Evolutionary conservation across 2,329 filamentous ascomycete genomes (phyloP).

Genomic region (Fusarium sp.): DNA sequence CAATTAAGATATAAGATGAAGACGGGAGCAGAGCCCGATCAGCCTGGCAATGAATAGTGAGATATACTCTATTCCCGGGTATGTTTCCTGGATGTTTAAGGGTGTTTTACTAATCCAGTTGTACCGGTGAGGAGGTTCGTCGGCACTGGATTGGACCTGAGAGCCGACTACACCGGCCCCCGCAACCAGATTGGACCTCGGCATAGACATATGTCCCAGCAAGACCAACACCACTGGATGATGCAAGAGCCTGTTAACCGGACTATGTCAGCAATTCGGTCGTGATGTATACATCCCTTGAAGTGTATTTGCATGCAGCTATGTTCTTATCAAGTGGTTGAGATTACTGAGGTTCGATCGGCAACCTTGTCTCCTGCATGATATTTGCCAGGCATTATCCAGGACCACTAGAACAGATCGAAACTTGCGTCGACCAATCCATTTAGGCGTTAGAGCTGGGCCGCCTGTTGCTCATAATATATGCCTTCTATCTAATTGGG

Average conservation of each 20-base stretch:
- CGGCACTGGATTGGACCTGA: neutral
- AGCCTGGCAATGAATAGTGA: neutral
- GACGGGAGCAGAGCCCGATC: too few species aligned
- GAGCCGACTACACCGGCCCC: constrained; percentile 10
- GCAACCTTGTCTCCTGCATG: too few species aligned
- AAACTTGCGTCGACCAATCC: too few species aligned
- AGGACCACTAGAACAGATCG: too few species aligned
- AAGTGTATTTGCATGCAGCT: neutral
- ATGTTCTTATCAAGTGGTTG: too few species aligned
- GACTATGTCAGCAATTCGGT: neutral
- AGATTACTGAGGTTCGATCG: too few species aligned
- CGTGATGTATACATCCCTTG: neutral
- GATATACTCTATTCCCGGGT: neutral
- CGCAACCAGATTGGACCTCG: constrained; percentile 12
- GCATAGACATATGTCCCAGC: neutral
- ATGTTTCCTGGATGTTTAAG: neutral
- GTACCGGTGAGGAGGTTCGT: neutral
- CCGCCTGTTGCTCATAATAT: too few species aligned
- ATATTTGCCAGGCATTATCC: too few species aligned
- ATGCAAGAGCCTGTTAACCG: neutral
- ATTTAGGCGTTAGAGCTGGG: too few species aligned
- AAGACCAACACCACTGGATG: constrained; percentile 1
- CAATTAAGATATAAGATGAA: too few species aligned
- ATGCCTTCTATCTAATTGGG: too few species aligned
- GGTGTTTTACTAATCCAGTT: constrained; percentile 14